Evolutionary conservation across 768 basidiomycete genomes (phyloP).

Genomic region (Mrakia gelida): DNA sequence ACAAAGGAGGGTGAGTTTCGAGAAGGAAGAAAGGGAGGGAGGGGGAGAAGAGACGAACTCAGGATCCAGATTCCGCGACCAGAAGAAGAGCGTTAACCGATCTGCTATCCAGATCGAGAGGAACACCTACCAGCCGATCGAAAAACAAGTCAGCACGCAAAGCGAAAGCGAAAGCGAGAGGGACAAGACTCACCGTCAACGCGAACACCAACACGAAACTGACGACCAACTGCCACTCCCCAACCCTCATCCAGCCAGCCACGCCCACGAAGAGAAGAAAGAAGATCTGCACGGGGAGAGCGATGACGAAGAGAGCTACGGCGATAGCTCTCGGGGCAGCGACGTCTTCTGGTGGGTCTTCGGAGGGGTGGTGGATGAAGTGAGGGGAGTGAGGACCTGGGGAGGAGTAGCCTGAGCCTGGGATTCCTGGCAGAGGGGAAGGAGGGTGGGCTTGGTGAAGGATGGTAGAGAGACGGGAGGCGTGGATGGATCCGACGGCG

Average conservation of each 20-base stretch:
- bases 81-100: constrained; percentile 66
- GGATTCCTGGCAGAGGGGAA: constrained; percentile 29
- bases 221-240: constrained; percentile 59
- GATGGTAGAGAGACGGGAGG: constrained; percentile 83
- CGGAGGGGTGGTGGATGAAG: constrained; percentile 6
- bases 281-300: constrained; percentile 71
- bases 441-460: constrained; percentile 60
- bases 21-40: not conserved
- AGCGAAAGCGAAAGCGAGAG: not conserved
- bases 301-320: constrained; percentile 63
- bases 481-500: constrained; percentile 81
- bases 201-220: constrained; percentile 69
- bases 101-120: constrained; percentile 66
- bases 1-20: not conserved
- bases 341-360: constrained; percentile 2
- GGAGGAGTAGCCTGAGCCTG: constrained; percentile 2
- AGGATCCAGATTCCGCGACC: constrained; percentile 73
- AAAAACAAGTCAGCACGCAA: not conserved
- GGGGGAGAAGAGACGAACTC: constrained; percentile 50
- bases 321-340: constrained; percentile 46
- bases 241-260: constrained; percentile 74
- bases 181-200: constrained; percentile 57
- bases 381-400: constrained; percentile 2
- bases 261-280: constrained; percentile 63
- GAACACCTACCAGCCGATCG: constrained; percentile 52